Conservation (phyloP, 192 early-diverging fungal species). For the Dissophora ornata region DNA sequence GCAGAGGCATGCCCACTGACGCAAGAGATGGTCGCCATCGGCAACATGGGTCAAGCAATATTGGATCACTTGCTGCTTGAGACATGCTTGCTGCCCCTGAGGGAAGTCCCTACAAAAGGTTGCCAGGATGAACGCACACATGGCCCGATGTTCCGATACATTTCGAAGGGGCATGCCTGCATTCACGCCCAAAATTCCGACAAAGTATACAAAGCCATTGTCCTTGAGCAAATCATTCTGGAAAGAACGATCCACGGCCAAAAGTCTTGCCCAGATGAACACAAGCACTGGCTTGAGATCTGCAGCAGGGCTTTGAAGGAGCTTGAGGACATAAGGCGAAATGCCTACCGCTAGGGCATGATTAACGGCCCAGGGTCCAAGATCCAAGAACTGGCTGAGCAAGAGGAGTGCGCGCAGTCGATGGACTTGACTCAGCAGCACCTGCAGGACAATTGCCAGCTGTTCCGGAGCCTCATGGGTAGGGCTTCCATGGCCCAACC, state of each 20-base stretch:
- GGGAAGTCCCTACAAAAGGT: constrained; percentile 91
- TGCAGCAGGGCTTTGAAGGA: constrained; percentile 90
- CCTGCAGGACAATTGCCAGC: constrained; percentile 96
- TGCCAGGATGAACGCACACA: constrained; percentile 93
- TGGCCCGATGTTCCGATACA: constrained; percentile 90
- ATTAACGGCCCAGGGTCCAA: constrained; percentile 95
- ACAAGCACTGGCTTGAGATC: constrained; percentile 95
- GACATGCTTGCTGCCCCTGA: constrained; percentile 86
- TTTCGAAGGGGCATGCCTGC: constrained; percentile 76
- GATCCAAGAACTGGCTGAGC: constrained; percentile 90
- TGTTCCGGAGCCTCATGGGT: constrained; percentile 88
- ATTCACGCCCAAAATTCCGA: constrained; percentile 85
- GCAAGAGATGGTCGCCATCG: constrained; percentile 78
- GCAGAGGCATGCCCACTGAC: constrained; percentile 93
- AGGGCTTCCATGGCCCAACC: constrained; percentile 88
- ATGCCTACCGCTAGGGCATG: constrained; percentile 94
- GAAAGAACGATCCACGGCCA: constrained; percentile 91
- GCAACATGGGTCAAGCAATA: constrained; percentile 73
- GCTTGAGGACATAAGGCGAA: constrained; percentile 96
- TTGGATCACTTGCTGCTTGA: constrained; percentile 73
- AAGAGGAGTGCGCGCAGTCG: constrained; percentile 91
- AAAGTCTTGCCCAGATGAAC: constrained; percentile 97
- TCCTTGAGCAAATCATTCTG: constrained; percentile 93
- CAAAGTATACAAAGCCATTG: constrained; percentile 93
- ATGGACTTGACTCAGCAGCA: constrained; percentile 94